Evolutionary conservation across 2,329 filamentous ascomycete genomes (phyloP).

Genomic region (Alternaria triticina): DNA sequence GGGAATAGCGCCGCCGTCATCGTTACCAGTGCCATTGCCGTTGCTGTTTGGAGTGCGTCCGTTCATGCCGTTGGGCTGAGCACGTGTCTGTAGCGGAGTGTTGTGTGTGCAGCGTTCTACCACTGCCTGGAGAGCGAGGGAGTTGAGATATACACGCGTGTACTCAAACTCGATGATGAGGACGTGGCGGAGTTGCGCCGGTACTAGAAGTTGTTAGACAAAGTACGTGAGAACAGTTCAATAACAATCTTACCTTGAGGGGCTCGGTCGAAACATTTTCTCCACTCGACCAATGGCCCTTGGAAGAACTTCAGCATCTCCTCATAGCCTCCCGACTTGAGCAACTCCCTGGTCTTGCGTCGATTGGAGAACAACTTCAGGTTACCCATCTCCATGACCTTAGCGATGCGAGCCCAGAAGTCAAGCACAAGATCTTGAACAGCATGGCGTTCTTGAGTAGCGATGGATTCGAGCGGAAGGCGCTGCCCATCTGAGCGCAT

Average conservation of each 20-base stretch:
- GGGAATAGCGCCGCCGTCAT: slow-evolving; percentile 53
- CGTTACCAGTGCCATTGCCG: slow-evolving; percentile 40
- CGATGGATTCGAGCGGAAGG: slow-evolving; percentile 44
- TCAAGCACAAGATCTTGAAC: slow-evolving; percentile 68
- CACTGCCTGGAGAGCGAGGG: slow-evolving; percentile 89
- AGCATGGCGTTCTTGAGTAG: slow-evolving; percentile 45
- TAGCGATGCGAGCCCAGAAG: slow-evolving; percentile 93
- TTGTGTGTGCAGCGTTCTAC: slow-evolving; percentile 90
- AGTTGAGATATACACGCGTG: slow-evolving; percentile 92
- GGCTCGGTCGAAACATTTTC: slow-evolving; percentile 80
- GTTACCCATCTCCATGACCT: slow-evolving; percentile 90
- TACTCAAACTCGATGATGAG: slow-evolving; percentile 96
- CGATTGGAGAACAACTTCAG: slow-evolving; percentile 86
- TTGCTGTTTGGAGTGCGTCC: slow-evolving; percentile 27
- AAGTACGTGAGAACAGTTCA: not conserved
- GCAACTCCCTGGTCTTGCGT: slow-evolving; percentile 86
- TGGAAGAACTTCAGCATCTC: slow-evolving; percentile 81
- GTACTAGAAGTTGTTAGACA: slow-evolving; percentile 51
- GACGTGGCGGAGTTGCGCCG: slow-evolving; percentile 71
- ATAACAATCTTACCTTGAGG: slow-evolving; percentile 49
- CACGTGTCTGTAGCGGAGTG: slow-evolving; percentile 53
- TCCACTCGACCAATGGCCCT: slow-evolving; percentile 79
- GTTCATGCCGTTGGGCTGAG: slow-evolving; percentile 31
- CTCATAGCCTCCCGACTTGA: slow-evolving; percentile 84
- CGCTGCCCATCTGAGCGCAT: slow-evolving; percentile 46